These are phyloP conservation scores for Rhodotorula mucilaginosa DNA, from an alignment of 1,284 basidiomycete genomes.

Conservation along the genomic window DNA sequence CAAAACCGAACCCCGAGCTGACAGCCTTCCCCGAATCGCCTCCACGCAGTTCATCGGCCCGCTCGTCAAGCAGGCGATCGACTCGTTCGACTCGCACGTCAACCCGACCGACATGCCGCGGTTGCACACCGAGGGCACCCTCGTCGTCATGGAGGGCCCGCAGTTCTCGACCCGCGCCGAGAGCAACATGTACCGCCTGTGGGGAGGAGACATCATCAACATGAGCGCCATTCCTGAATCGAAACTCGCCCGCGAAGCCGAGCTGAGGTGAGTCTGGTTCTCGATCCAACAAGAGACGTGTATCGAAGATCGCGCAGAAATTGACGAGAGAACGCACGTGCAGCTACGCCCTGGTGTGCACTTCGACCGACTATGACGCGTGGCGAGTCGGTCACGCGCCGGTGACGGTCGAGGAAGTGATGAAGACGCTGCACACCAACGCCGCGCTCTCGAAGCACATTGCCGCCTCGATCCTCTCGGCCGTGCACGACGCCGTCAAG, in stretches of 20 bases:
- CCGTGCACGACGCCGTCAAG: constrained; percentile 52
- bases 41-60: constrained; percentile 62
- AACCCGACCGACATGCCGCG: constrained; percentile 45
- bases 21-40: no score
- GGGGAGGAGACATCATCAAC: constrained; percentile 93
- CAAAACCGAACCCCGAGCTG: neutral
- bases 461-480: constrained; percentile 32
- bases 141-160: constrained; percentile 97
- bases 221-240: constrained; percentile 86
- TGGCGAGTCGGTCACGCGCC: constrained; percentile 75
- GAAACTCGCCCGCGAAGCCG: constrained; percentile 91
- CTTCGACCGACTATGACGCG: constrained; percentile 57
- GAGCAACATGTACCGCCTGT: constrained; percentile 86
- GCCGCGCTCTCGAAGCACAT: constrained; percentile 58
- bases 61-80: constrained; percentile 65
- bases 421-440: constrained; percentile 70
- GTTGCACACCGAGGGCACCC: constrained; percentile 75
- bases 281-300: no score
- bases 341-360: constrained; percentile 86
- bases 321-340: neutral
- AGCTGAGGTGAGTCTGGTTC: constrained; percentile 65
- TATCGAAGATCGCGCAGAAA: neutral
- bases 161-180: constrained; percentile 80
- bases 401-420: constrained; percentile 46
- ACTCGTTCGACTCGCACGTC: constrained; percentile 57